These are phyloP conservation scores for Lentinula sp. DNA, from an alignment of 768 basidiomycete genomes.

Conservation along the genomic window DNA sequence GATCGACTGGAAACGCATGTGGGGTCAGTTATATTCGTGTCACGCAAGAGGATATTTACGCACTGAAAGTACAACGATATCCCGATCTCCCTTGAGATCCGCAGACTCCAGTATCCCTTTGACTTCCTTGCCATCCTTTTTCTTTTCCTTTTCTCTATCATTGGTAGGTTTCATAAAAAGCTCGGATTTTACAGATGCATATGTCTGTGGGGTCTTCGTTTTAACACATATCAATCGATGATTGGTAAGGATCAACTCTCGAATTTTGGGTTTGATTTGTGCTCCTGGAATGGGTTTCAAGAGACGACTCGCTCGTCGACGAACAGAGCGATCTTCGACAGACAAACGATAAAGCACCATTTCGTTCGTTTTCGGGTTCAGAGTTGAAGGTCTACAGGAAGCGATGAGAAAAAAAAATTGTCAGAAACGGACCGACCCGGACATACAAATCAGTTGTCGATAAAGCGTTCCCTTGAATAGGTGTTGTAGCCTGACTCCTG, in stretches of 20 bases:
- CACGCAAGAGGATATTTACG: conserved; percentile 16
- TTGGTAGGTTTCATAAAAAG: conserved; percentile 30
- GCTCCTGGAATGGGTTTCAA: conserved; percentile 44
- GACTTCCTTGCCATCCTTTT: conserved; percentile 41
- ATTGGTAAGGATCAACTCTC: conserved; percentile 54
- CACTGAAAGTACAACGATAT: conserved; percentile 59
- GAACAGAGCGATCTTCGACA: conserved; percentile 48
- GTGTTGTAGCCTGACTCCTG: conserved; percentile 46
- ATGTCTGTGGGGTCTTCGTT: conserved; percentile 25
- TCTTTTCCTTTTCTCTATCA: conserved; percentile 22
- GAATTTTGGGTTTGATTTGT: conserved; percentile 42
- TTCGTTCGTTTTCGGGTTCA: conserved; percentile 38
- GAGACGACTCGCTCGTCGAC: conserved; percentile 52
- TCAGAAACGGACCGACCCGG: not conserved
- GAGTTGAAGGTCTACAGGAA: conserved; percentile 20
- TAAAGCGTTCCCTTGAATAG: conserved; percentile 43
- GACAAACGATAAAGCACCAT: conserved; percentile 40
- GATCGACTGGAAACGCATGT: conserved; percentile 27
- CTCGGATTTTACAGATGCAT: conserved; percentile 45
- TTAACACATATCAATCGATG: conserved; percentile 54
- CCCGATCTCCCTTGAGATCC: conserved; percentile 47
- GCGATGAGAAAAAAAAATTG: not conserved
- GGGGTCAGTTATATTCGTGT: not conserved
- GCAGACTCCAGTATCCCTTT: conserved; percentile 38
- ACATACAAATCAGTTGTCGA: conserved; percentile 40